A percentile compares a stretch with the other conserved stretches of the same genome.
phyloP scores from a whole-genome alignment of 371 early-diverging fungal species.

The Zychaea mexicana region DNA sequence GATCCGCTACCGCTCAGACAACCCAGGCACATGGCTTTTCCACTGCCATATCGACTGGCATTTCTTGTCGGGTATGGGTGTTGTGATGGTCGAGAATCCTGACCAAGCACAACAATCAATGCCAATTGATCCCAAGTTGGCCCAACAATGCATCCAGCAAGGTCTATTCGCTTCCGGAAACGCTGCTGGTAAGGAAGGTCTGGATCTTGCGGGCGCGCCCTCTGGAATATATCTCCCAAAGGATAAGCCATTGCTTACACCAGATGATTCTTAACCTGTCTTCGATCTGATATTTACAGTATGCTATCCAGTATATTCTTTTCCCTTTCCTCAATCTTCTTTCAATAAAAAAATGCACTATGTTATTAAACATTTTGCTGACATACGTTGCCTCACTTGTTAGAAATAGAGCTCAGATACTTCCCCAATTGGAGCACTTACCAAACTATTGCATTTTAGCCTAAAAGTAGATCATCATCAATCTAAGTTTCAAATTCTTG shows the following conservation, averaged over 20 bases:
- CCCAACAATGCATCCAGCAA: constrained; percentile 43
- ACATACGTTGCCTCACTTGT: no score
- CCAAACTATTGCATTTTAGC: no score
- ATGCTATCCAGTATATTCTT: no score
- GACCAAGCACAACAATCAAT: constrained; percentile 46
- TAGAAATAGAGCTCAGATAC: no score
- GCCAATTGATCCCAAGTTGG: constrained; percentile 24
- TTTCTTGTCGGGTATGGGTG: constrained; percentile 61
- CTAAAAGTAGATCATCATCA: no score
- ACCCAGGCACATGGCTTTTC: constrained; percentile 77
- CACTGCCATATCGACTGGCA: constrained; percentile 89
- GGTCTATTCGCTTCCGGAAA: constrained; percentile 63
- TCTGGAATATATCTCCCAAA: constrained; percentile 34
- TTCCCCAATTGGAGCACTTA: no score
- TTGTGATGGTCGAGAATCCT: constrained; percentile 72
- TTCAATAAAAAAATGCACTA: no score
- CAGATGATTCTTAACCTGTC: no score
- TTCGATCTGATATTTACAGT: no score
- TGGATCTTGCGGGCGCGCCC: constrained; percentile 59
- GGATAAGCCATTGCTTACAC: neutral
- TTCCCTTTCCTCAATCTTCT: no score
- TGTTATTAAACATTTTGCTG: no score
- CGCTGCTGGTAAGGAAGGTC: constrained; percentile 69
- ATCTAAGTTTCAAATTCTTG: no score
- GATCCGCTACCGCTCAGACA: constrained; percentile 70